phyloP scores from a whole-genome alignment of 345 rosid species.

The Eucalyptus camaldulensis region DNA sequence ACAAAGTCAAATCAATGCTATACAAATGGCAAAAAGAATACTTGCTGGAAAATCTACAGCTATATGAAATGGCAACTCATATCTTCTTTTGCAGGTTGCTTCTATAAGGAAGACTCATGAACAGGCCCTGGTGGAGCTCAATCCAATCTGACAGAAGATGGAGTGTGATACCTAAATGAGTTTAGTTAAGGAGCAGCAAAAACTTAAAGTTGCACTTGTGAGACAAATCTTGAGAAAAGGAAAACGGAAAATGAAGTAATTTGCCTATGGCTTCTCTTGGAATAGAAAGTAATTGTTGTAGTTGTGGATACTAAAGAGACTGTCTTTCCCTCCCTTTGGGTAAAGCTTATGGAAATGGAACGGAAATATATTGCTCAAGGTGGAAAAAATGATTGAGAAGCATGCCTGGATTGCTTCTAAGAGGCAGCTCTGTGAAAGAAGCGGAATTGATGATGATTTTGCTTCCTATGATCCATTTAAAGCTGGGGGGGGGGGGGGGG shows the following conservation, averaged over 20 bases:
- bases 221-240: conserved; percentile 72
- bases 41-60: neutral
- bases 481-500: conserved; percentile 32
- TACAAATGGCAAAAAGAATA: neutral
- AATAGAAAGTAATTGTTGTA: neutral
- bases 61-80: neutral
- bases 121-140: conserved; percentile 54
- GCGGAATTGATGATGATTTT: conserved; percentile 91
- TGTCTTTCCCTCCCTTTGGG: conserved; percentile 6
- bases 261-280: neutral
- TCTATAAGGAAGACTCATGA: conserved; percentile 37
- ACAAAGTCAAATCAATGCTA: too few relatives aligned
- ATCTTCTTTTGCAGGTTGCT: conserved; percentile 40
- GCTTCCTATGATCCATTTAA: conserved; percentile 47
- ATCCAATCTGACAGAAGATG: conserved; percentile 56
- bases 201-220: conserved; percentile 44
- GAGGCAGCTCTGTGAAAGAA: conserved; percentile 82
- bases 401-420: conserved; percentile 92
- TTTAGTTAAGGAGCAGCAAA: conserved; percentile 53
- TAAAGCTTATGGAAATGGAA: conserved; percentile 74
- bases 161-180: conserved; percentile 82
- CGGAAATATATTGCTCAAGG: conserved; percentile 76
- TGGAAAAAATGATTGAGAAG: conserved; percentile 77
- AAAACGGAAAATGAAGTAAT: conserved; percentile 88
- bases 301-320: neutral